Evolutionary conservation across 495 filamentous ascomycete genomes (phyloP).

Genomic region (Penicillium herquei): DNA sequence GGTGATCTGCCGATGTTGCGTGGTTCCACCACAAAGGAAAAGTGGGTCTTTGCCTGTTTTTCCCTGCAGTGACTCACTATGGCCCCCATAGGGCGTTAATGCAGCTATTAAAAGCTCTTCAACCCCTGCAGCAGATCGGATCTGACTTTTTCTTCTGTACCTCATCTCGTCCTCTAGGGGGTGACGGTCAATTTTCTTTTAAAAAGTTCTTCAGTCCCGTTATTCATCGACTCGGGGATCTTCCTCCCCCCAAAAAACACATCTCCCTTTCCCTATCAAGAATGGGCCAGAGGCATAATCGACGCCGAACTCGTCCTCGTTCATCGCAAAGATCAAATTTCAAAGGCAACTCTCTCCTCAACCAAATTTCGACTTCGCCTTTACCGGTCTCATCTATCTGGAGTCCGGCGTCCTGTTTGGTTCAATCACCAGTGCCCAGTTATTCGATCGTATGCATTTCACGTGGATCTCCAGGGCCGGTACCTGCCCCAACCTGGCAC

Average conservation of each 20-base stretch:
- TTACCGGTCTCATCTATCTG: conserved; percentile 13
- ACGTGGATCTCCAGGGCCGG: conserved; percentile 18
- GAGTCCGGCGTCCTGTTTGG: conserved; percentile 11
- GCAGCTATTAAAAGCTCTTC: conserved; percentile 13
- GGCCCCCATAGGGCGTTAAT: background rate
- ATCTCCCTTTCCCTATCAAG: conserved; percentile 11
- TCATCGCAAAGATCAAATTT: conserved; percentile 31
- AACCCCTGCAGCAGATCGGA: conserved; percentile 17
- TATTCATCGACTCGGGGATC: conserved; percentile 9
- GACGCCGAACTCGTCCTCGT: conserved; percentile 46
- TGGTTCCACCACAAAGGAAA: conserved; percentile 15
- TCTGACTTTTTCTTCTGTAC: conserved; percentile 20
- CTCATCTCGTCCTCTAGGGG: conserved; percentile 47
- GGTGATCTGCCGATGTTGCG: conserved; percentile 14
- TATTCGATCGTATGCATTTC: conserved; percentile 19
- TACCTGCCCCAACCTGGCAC: conserved; percentile 43
- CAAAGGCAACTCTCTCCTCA: conserved; percentile 6
- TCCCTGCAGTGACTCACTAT: conserved; percentile 24
- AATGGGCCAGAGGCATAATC: conserved; percentile 51
- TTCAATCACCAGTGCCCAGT: conserved; percentile 4
- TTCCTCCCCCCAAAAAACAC: conserved; percentile 1
- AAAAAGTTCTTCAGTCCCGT: conserved; percentile 10
- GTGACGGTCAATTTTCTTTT: conserved; percentile 36
- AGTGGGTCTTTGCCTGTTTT: conserved; percentile 16
- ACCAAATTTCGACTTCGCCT: conserved; percentile 4